Conservation (phyloP, 164 flowering plant genomes). For the Vitis cinerea region DNA sequence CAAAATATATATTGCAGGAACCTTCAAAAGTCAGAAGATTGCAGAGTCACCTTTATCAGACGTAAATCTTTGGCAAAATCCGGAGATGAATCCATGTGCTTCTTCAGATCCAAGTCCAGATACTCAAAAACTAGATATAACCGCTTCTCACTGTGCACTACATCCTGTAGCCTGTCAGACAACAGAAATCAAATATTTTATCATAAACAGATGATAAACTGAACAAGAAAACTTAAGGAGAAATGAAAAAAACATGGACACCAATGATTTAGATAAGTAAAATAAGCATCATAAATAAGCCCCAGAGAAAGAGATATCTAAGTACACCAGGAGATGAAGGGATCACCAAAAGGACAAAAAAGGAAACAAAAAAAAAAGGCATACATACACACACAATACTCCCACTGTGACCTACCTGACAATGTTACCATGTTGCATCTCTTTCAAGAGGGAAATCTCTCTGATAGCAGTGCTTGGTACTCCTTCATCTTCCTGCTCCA, state of each 20-base stretch:
- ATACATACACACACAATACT: too few relatives aligned
- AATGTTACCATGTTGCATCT: conserved; percentile 94
- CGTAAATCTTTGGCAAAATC: conserved; percentile 77
- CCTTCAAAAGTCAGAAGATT: conserved; percentile 21
- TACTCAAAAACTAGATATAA: conserved; percentile 92
- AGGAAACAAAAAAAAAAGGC: too few relatives aligned
- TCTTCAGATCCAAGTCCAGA: conserved; percentile 93
- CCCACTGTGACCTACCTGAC: conserved; percentile 54
- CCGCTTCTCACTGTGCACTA: conserved; percentile 93
- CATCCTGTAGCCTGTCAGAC: conserved; percentile 80
- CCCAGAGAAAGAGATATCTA: too few relatives aligned
- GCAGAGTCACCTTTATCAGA: conserved; percentile 73
- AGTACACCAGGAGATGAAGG: too few relatives aligned
- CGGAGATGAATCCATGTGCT: conserved; percentile 95
- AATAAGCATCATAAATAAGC: too few relatives aligned
- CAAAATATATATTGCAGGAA: conserved; percentile 1
- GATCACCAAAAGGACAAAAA: too few relatives aligned
- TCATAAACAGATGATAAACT: neutral
- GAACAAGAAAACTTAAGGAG: neutral
- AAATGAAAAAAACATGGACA: neutral
- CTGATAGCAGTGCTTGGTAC: conserved; percentile 95
- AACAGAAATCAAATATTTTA: neutral
- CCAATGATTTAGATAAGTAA: too few relatives aligned
- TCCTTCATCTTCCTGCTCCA: conserved; percentile 98
- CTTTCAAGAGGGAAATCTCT: conserved; percentile 93